Percentiles rank a stretch among this genome's conserved stretches.
These are phyloP conservation scores for Physaria fendleri DNA, from an alignment of 345 rosid species.

Conservation along the genomic window DNA sequence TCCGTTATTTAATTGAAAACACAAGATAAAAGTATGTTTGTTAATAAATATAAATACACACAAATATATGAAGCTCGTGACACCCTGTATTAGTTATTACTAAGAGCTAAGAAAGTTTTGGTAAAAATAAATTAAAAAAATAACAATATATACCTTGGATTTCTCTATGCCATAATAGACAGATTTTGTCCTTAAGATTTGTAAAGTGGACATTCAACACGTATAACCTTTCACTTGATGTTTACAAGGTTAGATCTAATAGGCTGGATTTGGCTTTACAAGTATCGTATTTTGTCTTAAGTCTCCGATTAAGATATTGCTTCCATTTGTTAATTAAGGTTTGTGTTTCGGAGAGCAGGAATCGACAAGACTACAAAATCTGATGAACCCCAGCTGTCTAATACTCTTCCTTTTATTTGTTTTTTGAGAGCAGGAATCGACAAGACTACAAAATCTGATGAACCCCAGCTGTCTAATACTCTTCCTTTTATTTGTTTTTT, in stretches of 20 bases:
- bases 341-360: slow-evolving; percentile 25
- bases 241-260: slow-evolving; percentile 27
- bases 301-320: slow-evolving; percentile 20
- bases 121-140: no score
- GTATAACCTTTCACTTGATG: neutral
- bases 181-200: neutral
- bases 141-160: neutral
- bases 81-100: neutral
- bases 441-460: slow-evolving; percentile 15
- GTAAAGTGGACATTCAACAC: neutral
- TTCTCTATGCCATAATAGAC: neutral
- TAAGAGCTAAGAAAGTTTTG: neutral
- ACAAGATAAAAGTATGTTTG: neutral
- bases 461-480: slow-evolving; percentile 27
- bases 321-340: slow-evolving; percentile 23
- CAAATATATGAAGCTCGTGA: neutral
- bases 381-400: slow-evolving; percentile 27
- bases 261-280: neutral
- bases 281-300: neutral
- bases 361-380: slow-evolving; percentile 24
- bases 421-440: slow-evolving; percentile 30
- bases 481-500: slow-evolving; percentile 14
- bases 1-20: neutral
- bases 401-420: slow-evolving; percentile 8
- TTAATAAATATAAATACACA: neutral